Conservation (phyloP, 805 yeast genomes). For the Candida ovalis region DNA sequence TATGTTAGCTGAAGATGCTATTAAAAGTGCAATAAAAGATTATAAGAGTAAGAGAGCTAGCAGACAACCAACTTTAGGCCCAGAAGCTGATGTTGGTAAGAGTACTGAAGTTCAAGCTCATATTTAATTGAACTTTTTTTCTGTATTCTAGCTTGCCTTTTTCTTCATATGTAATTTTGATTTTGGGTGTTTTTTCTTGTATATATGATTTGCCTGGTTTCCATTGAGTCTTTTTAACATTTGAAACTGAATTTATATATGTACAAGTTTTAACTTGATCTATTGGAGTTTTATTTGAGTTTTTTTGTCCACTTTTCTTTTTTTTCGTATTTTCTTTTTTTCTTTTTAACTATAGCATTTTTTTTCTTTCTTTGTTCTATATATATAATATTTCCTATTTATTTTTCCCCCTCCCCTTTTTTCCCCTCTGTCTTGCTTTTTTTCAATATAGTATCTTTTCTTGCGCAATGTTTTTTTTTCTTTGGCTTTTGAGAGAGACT, state of each 20-base stretch:
- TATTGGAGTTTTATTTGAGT: background rate
- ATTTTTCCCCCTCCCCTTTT: background rate
- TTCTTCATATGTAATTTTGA: background rate
- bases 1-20: constrained; percentile 98
- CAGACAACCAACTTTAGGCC: constrained; percentile 58
- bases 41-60: constrained; percentile 74
- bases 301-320: background rate
- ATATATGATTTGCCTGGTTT: background rate
- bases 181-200: background rate
- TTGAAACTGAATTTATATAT: background rate
- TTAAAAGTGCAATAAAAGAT: constrained; percentile 94
- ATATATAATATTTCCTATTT: background rate
- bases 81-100: constrained; percentile 37
- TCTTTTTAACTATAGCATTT: background rate
- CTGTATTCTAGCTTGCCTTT: background rate
- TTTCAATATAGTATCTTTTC: background rate
- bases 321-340: background rate
- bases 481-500: too few relatives aligned
- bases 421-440: background rate
- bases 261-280: background rate
- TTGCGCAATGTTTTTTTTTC: background rate
- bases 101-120: constrained; percentile 13
- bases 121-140: background rate
- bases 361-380: background rate
- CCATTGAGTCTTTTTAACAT: background rate